A percentile compares a stretch with the other conserved stretches of the same genome.
Conservation (phyloP, 345 rosid genomes). For the Aegle marmelos region DNA sequence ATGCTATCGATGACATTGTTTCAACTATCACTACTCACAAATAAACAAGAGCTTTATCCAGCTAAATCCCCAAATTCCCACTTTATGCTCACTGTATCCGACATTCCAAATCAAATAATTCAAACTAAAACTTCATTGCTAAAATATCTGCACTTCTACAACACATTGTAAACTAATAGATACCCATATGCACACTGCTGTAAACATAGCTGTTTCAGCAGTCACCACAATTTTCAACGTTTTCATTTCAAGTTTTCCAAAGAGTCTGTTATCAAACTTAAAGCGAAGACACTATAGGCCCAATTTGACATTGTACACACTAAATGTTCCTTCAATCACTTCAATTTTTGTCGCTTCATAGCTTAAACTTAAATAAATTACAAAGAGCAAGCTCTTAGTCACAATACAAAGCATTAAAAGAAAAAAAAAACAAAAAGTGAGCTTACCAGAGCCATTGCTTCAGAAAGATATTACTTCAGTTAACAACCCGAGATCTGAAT, state of each 20-base stretch:
- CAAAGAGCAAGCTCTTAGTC: not conserved
- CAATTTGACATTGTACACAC: not conserved
- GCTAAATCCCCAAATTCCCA: not conserved
- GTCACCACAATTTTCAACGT: not conserved
- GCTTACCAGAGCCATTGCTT: conserved; percentile 15
- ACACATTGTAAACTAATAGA: not conserved
- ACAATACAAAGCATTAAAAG: not conserved
- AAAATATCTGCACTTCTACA: not conserved
- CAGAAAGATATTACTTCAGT: not conserved
- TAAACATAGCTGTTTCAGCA: not conserved
- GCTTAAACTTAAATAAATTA: not conserved
- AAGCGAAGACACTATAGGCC: not conserved
- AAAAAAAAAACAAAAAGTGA: not conserved
- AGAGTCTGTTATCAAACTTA: not conserved
- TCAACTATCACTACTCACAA: not conserved
- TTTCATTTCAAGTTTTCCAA: not conserved
- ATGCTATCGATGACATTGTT: not conserved
- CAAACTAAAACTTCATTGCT: not conserved
- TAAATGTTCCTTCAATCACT: not conserved
- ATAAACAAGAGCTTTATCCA: not conserved
- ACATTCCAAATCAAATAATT: not conserved
- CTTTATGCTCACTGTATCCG: not conserved
- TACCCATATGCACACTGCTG: not conserved
- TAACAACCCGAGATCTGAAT: not conserved
- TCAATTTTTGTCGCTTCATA: not conserved